Percentiles rank a stretch among this genome's conserved stretches.
Evolutionary conservation across 768 basidiomycete species (phyloP).

Genomic region (Lentinula edodes): DNA sequence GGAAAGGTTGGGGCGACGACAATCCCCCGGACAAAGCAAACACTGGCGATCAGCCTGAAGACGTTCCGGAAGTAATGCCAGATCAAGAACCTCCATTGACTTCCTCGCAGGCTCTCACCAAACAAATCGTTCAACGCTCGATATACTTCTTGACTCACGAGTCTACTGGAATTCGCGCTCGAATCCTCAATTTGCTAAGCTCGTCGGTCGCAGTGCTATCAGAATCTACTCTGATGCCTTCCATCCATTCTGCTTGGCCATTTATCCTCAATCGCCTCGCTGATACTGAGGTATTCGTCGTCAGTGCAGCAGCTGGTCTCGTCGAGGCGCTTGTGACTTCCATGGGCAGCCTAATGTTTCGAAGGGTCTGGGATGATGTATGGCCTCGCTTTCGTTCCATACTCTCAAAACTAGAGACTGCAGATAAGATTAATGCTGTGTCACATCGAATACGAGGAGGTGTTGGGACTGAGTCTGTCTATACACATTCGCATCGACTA

Average conservation of each 20-base stretch:
- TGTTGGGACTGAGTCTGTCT: constrained; percentile 64
- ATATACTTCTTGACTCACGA: constrained; percentile 88
- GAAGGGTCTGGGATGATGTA: constrained; percentile 84
- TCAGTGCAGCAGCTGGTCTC: constrained; percentile 67
- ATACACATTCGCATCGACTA: constrained; percentile 76
- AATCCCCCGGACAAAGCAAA: constrained; percentile 20
- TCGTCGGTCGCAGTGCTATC: constrained; percentile 69
- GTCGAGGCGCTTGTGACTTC: constrained; percentile 66
- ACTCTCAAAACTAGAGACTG: constrained; percentile 52
- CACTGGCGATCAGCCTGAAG: constrained; percentile 13
- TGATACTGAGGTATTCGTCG: constrained; percentile 73
- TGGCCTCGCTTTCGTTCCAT: constrained; percentile 80
- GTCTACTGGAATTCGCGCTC: constrained; percentile 80
- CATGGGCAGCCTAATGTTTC: constrained; percentile 81
- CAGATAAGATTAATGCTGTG: constrained; percentile 64
- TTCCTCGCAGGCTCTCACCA: constrained; percentile 68
- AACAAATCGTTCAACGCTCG: constrained; percentile 83
- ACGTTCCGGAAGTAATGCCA: constrained; percentile 28
- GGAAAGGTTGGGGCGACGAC: constrained; percentile 45
- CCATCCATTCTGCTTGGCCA: constrained; percentile 91
- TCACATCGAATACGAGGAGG: constrained; percentile 44
- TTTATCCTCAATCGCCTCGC: constrained; percentile 79
- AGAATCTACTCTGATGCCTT: constrained; percentile 73
- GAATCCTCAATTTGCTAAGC: constrained; percentile 71
- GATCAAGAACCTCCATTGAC: constrained; percentile 52